Base-by-base conservation (phyloP, 2,329 filamentous ascomycete species). In the Fusarium aywerte region DNA sequence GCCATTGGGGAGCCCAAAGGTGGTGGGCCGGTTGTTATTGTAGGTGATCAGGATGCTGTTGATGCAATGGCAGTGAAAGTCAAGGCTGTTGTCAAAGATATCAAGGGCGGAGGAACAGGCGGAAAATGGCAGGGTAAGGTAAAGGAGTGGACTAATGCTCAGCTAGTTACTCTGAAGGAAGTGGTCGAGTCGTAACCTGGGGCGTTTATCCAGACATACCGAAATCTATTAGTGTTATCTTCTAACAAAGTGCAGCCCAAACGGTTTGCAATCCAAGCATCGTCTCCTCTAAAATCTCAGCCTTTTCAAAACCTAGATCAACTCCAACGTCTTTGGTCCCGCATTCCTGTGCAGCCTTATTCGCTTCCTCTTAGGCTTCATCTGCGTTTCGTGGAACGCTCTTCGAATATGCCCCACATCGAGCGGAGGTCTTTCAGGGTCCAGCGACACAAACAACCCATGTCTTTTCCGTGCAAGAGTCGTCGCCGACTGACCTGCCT, bases 41-140 rank as follows among this genome's bases (percentile, higher is more conserved):
- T 73, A 0, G 75, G 75, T 0, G 67, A 73, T 3, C 69, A 73
- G 6, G 44, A 65, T 0, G 58, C 61, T 0, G 72, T 76, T 2
- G 72, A 72, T 3, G 45, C 16, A 0, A 56, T 74, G 43, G 68
- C 58, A 0, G 15, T 54, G 1, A 72, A 61, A 10, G 55, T 70
- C 10, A 72, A 74, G 21, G 55, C 55, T 1, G 42, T 60, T 2
- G 32, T 74, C 2, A 59, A 59, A 13, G 70, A 70, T 3, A 62
- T 77, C 23, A 77, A 74, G 38, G 75, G 75, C 0, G 75, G 75
- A 0, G 75, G 75, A 6, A 67, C 65, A 2, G 70, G 72, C 0
- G 74, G 71, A 2, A 77, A 74, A 45, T 77, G 75, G 75, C 75
- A 77, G 21, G 75, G 75, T 2, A 77, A 77, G 29, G 75, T 77